phyloP scores from a whole-genome alignment of 805 yeast species.

The Lipomyces orientalis region DNA sequence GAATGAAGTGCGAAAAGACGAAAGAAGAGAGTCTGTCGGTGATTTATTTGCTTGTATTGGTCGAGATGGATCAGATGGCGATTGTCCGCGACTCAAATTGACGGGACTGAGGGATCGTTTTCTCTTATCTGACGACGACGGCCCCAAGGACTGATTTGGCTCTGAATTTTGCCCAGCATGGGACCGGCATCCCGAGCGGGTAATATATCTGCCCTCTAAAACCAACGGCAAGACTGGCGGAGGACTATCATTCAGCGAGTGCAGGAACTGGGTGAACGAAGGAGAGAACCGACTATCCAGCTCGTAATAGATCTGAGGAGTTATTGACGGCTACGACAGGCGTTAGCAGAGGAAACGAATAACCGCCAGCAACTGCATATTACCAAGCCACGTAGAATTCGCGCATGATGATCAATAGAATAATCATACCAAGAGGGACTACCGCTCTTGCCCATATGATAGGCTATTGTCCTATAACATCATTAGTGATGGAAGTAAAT shows the following conservation, averaged over 20 bases:
- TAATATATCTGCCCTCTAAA: not conserved
- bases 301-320: not conserved
- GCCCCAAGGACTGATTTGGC: not conserved
- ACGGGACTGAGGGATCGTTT: not conserved
- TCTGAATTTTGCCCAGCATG: not conserved
- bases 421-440: not conserved
- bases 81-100: not conserved
- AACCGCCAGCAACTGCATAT: not conserved
- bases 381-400: not conserved
- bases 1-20: not conserved
- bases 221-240: not conserved
- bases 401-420: not conserved
- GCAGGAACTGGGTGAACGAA: not conserved
- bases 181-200: not conserved
- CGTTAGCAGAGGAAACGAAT: not conserved
- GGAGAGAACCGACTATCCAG: not conserved
- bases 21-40: not conserved
- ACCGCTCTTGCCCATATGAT: not conserved
- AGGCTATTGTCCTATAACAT: not conserved
- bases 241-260: not conserved
- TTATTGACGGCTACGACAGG: not conserved
- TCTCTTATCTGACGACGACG: not conserved
- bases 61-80: not conserved
- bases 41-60: not conserved
- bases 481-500: not conserved